Evolutionary conservation across 805 yeast genomes (phyloP), one percentile per base, ranked within the genome.

Genomic region (Candida andamanensis): DNA sequence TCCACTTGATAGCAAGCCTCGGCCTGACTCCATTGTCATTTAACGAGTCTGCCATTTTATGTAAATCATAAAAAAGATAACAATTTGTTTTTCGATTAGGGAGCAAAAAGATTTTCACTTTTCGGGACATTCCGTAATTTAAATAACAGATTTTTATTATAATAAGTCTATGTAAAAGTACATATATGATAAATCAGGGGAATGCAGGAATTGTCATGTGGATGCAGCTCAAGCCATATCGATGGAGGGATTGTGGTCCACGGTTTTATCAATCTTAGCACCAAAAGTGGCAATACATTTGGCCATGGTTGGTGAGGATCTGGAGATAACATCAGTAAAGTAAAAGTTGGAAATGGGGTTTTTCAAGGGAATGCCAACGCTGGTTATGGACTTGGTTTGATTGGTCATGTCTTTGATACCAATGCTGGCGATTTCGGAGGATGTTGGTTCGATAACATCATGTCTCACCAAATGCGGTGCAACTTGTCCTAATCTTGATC

Each of bases 301-400:
- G 25, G 95, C 94, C 95, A 85, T 85, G 18, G 95, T 85, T 44
- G 86, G 85, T 30, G 95, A 85, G 35, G 85, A 76, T 67, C 95
- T 75, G 15, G 94, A 80, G 45, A 85, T 80, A 41, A 83, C 85
- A 58, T 85, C 90, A 21, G 95, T 85, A 72, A 85, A 81, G 69
- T 85, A 85, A 59, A 82, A 85, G 75, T 85, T 83, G 46, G 74
- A 75, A 52, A 85, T 78, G 36, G 87, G 87, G 58, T 80, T 78
- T 58, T 68, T 69, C 52, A 85, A 72, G 32, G 70, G 64, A 17
- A 56, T 57, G 20, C 76, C 75, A 25, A 44, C 40, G 11, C 52
- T 46, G 20, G 65, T 50, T 25, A 73, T 62, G n/a, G 45, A 40
- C 42, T 51, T 55, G 51, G 59, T 62, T 47, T 70, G 64, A 39